A percentile compares a stretch with the other conserved stretches of the same genome.
Conservation (phyloP, 192 early-diverging fungal species). For the Radiomyces spectabilis region DNA sequence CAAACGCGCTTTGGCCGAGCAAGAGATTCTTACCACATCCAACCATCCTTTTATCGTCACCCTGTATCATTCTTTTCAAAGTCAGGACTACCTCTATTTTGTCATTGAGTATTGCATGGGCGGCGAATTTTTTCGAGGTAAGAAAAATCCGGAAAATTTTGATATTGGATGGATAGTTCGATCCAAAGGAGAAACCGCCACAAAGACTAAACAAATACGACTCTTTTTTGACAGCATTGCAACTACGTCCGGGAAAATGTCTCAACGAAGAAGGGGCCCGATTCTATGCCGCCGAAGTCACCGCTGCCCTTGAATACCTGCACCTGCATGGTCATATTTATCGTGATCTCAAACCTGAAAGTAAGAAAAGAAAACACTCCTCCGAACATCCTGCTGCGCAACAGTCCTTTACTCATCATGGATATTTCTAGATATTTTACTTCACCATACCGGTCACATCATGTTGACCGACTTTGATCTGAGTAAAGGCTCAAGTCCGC, state of each 20-base stretch:
- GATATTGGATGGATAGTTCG: too few species aligned
- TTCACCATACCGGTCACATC: conserved; percentile 95
- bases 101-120: conserved; percentile 87
- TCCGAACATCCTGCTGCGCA: conserved; percentile 1
- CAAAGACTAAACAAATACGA: too few species aligned
- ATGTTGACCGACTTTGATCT: conserved; percentile 99
- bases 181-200: too few species aligned
- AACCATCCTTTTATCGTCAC: conserved; percentile 91
- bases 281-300: conserved; percentile 98
- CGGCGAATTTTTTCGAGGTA: conserved; percentile 81
- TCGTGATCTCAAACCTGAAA: conserved; percentile 97
- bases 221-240: conserved; percentile 53
- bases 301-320: conserved; percentile 90
- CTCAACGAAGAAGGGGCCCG: conserved; percentile 83
- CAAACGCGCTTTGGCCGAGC: conserved; percentile 94
- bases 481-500: conserved; percentile 84
- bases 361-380: conserved; percentile 46
- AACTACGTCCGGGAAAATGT: conserved; percentile 83
- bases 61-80: conserved; percentile 84
- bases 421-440: conserved; percentile 59
- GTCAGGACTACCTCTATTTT: conserved; percentile 77
- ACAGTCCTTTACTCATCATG: conserved; percentile 2
- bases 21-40: conserved; percentile 66
- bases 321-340: conserved; percentile 97
- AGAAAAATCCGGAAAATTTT: too few species aligned